Conservation (phyloP, 257 asterid genomes). For the Haberlea rhodopensis region DNA sequence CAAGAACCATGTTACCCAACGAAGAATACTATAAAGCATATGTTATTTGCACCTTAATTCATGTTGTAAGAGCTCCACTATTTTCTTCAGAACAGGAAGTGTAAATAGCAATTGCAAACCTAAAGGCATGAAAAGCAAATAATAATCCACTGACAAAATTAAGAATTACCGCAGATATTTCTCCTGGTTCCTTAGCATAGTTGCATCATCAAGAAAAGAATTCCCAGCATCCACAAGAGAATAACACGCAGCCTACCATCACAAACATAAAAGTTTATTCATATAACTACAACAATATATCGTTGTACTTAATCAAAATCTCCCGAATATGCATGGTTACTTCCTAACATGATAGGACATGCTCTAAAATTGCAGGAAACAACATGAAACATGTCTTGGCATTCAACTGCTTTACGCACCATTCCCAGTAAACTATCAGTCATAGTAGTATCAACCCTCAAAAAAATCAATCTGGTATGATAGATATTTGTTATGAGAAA, state of each 20-base stretch:
- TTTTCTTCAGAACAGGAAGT: neutral
- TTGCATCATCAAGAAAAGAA: constrained; percentile 36
- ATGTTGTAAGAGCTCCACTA: neutral
- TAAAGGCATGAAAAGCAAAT: neutral
- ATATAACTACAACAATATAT: neutral
- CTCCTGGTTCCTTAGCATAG: constrained; percentile 37
- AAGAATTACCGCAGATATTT: constrained; percentile 45
- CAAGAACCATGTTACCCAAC: constrained; percentile 15
- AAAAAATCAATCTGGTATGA: neutral
- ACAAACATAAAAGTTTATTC: constrained; percentile 14
- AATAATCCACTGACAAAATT: constrained; percentile 18
- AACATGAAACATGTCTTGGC: neutral
- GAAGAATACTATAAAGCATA: constrained; percentile 1
- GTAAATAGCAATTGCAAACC: neutral
- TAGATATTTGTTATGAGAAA: neutral
- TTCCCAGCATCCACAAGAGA: constrained; percentile 57
- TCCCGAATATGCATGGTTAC: neutral
- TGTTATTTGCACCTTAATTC: neutral
- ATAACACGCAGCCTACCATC: constrained; percentile 65
- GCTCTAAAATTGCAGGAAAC: constrained; percentile 19
- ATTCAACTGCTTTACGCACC: constrained; percentile 1
- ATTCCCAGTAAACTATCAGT: constrained; percentile 2
- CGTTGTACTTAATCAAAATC: neutral
- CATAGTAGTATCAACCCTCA: neutral
- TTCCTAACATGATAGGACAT: constrained; percentile 1